A percentile compares a stretch with the other conserved stretches of the same genome.
phyloP scores from a whole-genome alignment of 768 basidiomycete species.

The Cantharellus anzutake region DNA sequence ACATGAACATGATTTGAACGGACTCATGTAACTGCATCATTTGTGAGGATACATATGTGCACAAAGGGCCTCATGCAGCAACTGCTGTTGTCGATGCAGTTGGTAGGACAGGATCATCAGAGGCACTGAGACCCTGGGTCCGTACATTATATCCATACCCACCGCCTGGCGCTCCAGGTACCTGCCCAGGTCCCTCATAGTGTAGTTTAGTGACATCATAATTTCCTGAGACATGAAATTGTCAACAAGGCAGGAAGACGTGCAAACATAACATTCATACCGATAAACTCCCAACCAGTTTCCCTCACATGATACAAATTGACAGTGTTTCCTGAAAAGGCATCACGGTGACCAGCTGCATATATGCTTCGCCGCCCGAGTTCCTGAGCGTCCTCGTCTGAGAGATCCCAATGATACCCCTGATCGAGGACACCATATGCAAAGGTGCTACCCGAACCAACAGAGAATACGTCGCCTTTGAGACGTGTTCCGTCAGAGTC shows the following conservation, averaged over 20 bases:
- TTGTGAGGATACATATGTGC: too few species aligned
- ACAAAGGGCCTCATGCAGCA: too few species aligned
- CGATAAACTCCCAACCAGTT: conserved; percentile 90
- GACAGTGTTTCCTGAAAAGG: conserved; percentile 88
- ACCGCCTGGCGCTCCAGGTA: conserved; percentile 37
- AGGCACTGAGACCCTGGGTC: not conserved
- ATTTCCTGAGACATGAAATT: conserved; percentile 37
- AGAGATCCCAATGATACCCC: conserved; percentile 82
- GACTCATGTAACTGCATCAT: too few species aligned
- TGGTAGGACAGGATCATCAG: not conserved
- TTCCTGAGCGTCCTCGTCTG: conserved; percentile 86
- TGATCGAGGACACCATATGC: conserved; percentile 99
- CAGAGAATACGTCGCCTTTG: conserved; percentile 95
- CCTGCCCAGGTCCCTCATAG: conserved; percentile 68
- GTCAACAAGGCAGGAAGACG: conserved; percentile 5
- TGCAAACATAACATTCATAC: conserved; percentile 24
- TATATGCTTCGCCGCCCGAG: conserved; percentile 86
- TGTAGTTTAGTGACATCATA: conserved; percentile 83
- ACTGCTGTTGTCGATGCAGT: too few species aligned
- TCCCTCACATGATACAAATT: conserved; percentile 94
- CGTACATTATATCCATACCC: conserved; percentile 73
- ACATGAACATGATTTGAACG: too few species aligned
- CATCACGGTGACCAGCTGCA: conserved; percentile 92
- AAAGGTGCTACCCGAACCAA: conserved; percentile 94
- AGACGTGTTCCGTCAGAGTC: conserved; percentile 92